Conservation (phyloP, 1,139 yeast species). For the Candida glucosophila region DNA sequence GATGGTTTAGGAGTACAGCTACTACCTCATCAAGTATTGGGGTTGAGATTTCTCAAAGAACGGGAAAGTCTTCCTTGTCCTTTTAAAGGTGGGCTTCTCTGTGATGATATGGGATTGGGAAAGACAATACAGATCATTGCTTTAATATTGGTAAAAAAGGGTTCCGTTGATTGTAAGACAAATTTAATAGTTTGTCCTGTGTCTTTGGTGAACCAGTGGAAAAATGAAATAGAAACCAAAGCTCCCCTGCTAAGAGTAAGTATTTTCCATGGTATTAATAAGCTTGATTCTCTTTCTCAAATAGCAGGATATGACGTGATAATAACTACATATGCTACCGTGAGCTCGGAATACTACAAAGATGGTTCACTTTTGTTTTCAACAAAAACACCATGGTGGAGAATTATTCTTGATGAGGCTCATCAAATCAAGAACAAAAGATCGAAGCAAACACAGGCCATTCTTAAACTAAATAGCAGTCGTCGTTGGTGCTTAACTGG, state of each 20-base stretch:
- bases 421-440: conserved; percentile 65
- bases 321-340: conserved; percentile 61
- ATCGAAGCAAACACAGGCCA: conserved; percentile 55
- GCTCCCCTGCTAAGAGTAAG: conserved; percentile 39
- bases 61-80: conserved; percentile 25
- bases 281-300: conserved; percentile 42
- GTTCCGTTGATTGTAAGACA: conserved; percentile 45
- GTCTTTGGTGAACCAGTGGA: conserved; percentile 80
- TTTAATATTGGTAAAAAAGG: conserved; percentile 43
- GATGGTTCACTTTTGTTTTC: conserved; percentile 9
- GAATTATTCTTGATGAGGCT: conserved; percentile 79
- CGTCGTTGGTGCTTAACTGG: conserved; percentile 77
- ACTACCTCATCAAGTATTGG: conserved; percentile 40
- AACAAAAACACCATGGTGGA: conserved; percentile 39
- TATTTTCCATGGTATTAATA: conserved; percentile 46
- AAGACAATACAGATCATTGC: conserved; percentile 73
- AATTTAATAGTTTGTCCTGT: conserved; percentile 75
- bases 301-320: conserved; percentile 55
- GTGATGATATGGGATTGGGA: conserved; percentile 87
- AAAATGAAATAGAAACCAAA: conserved; percentile 49
- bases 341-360: conserved; percentile 45
- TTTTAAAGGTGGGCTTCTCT: conserved; percentile 64
- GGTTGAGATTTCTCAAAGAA: conserved; percentile 29
- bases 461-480: conserved; percentile 38
- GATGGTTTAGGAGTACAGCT: conserved; percentile 10